Evolutionary conservation across 306 rosid genomes (phyloP).

Genomic region (Quercus gilva): DNA sequence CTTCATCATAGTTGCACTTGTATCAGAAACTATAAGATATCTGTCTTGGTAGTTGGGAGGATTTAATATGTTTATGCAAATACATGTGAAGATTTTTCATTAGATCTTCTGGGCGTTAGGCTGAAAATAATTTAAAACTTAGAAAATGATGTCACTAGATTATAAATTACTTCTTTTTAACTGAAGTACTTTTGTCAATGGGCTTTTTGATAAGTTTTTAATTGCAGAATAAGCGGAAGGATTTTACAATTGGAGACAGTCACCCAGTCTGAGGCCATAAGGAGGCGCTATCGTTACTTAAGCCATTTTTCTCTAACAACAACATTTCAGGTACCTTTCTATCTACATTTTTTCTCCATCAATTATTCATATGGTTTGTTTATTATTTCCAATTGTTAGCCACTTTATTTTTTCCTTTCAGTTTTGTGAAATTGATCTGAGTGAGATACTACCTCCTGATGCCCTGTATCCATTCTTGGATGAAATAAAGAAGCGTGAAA

Average conservation of each 20-base stretch:
- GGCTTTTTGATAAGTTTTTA: conserved; percentile 13
- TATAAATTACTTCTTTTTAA: not conserved
- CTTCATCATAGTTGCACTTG: not conserved
- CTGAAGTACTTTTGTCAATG: not conserved
- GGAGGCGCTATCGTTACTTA: conserved; percentile 80
- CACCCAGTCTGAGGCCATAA: conserved; percentile 84
- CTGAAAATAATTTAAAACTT: not conserved
- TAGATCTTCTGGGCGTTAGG: not conserved
- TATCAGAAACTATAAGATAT: not conserved
- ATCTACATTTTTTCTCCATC: not conserved
- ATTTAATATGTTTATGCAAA: not conserved
- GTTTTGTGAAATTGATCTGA: conserved; percentile 94
- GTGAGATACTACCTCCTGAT: conserved; percentile 64
- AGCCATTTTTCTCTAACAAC: conserved; percentile 95
- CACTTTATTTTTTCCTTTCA: conserved; percentile 15
- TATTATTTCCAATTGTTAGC: conserved; percentile 21
- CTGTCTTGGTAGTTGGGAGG: not conserved
- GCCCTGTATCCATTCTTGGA: conserved; percentile 79
- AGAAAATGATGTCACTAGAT: not conserved
- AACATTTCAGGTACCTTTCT: conserved; percentile 63
- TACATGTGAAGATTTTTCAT: too few relatives aligned
- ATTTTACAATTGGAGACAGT: conserved; percentile 74
- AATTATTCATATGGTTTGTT: conserved; percentile 4
- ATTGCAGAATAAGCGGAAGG: conserved; percentile 78
- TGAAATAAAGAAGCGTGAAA: conserved; percentile 83